Evolutionary conservation across 108 stramenopile species (phyloP).

Genomic region (Mediolabrus comicus): DNA sequence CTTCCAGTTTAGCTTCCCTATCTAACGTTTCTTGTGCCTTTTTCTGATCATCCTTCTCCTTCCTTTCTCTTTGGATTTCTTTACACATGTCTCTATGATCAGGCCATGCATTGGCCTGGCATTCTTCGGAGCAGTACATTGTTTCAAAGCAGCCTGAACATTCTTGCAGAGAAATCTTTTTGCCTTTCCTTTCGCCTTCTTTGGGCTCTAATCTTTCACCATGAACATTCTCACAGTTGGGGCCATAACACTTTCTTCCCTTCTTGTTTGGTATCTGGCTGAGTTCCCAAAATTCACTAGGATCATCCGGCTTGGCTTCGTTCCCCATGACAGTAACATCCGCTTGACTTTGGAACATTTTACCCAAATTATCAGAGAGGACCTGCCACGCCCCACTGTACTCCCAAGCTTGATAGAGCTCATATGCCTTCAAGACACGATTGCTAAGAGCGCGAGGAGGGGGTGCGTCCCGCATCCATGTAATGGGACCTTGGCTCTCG

Average conservation of each 20-base stretch:
- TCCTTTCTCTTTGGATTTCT: conserved; percentile 7
- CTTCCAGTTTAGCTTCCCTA: neutral
- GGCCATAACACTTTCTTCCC: neutral
- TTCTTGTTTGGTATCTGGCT: neutral
- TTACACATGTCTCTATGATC: conserved; percentile 6
- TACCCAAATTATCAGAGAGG: conserved; percentile 47
- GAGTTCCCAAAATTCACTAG: neutral
- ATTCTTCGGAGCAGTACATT: neutral
- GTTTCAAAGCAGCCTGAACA: conserved; percentile 11
- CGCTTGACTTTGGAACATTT: neutral
- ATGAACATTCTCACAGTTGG: neutral
- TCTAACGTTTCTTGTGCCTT: neutral
- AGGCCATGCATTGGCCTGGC: neutral
- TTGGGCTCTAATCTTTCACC: conserved; percentile 1
- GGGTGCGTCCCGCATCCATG: neutral
- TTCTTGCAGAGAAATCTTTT: neutral
- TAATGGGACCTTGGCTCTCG: neutral
- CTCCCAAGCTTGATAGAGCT: conserved; percentile 66
- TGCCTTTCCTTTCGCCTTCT: conserved; percentile 1
- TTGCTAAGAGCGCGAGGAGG: neutral
- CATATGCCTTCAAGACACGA: conserved; percentile 60
- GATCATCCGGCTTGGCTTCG: neutral
- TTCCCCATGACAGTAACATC: too few species aligned
- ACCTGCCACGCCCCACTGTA: conserved; percentile 67
- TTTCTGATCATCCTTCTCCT: conserved; percentile 3